Evolutionary conservation across 148 eudicot species (phyloP), one percentile per base, ranked within the genome.

Genomic region (Rhododendron henanense): DNA sequence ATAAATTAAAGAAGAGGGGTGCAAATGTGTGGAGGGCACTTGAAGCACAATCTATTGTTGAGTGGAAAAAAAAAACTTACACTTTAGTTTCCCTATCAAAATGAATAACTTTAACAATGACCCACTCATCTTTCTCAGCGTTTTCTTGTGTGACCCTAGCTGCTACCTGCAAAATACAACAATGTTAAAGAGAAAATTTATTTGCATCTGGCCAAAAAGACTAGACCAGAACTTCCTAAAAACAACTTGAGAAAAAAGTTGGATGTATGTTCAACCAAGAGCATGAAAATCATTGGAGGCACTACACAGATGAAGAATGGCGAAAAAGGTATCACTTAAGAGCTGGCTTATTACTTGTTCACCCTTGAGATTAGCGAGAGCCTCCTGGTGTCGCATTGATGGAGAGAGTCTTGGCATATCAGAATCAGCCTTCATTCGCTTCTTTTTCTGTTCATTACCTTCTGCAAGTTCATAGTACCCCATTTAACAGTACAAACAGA

Each of bases 91-190:
- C 99, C 89, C 94, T 89, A 84, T 95, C 99, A 91, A 93, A 95
- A 88, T 95, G 94, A 80, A 92, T 95, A 21, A 96, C 99, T 93
- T 96, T 96, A 84, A 94, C 97, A 85, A 96, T 92, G 89, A 96
- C 90, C 92, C 96, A 95, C 87, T 96, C 99, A 88, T 96, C 99
- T 90, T 96, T 96, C n/a, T 93, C 99, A 74, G 93, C 91, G 28
- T 95, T 94, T 82, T 94, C 95, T 82, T 88, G 90, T 45, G 92
- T 87, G 59, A 96, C 92, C 88, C 96, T 92, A 78, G 98, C 99
- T 85, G 99, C 99, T 53, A 96, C 99, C 98, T 96, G 92, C 85
- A 89, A 82, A 87, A 39, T 44, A 79, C 2, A 69, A 28, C 28
- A 73, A 86, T 19, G 78, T 73, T 76, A 75, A 19, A 48, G 31